A percentile compares a stretch with the other conserved stretches of the same genome.
phyloP scores from a whole-genome alignment of 495 filamentous ascomycete genomes.

The Hypoxylon cercidicola region DNA sequence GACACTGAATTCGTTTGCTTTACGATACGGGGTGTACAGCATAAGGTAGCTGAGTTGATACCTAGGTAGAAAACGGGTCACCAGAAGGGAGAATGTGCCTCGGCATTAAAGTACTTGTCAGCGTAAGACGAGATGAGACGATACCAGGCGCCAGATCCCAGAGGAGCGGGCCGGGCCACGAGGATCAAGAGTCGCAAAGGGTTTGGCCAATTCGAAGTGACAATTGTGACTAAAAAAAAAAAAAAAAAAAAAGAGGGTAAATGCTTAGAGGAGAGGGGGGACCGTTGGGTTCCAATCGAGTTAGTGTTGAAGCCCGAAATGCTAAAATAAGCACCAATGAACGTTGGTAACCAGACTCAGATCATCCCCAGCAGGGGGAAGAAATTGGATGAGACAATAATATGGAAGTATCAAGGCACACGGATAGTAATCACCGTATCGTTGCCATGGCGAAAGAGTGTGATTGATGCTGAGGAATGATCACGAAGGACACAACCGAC shows the following conservation, averaged over 20 bases:
- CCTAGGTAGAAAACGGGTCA: conserved; percentile 10
- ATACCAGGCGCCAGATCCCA: conserved; percentile 39
- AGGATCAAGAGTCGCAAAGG: conserved; percentile 26
- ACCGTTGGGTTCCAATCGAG: conserved; percentile 42
- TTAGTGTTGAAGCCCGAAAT: conserved; percentile 44
- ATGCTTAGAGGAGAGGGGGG: conserved; percentile 13
- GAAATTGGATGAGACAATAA: conserved; percentile 25
- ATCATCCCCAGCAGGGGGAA: conserved; percentile 14
- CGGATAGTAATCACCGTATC: neutral
- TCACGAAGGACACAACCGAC: conserved; percentile 28
- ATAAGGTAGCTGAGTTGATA: conserved; percentile 12
- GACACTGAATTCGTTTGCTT: conserved; percentile 13
- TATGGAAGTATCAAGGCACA: conserved; percentile 15
- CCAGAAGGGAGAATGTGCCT: conserved; percentile 6
- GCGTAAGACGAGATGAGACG: conserved; percentile 39
- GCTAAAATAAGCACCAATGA: conserved; percentile 36
- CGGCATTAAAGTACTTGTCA: conserved; percentile 12
- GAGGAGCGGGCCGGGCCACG: conserved; percentile 38
- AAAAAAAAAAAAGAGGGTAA: conserved; percentile 20
- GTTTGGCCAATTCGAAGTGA: conserved; percentile 36
- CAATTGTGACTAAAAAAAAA: conserved; percentile 35
- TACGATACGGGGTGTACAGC: neutral
- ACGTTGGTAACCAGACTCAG: conserved; percentile 21
- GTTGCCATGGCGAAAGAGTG: conserved; percentile 41
- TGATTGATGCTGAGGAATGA: conserved; percentile 26